Evolutionary conservation across 179 eudicot genomes (phyloP), one percentile per base, ranked within the genome.

Genomic region (Silene coronaria): DNA sequence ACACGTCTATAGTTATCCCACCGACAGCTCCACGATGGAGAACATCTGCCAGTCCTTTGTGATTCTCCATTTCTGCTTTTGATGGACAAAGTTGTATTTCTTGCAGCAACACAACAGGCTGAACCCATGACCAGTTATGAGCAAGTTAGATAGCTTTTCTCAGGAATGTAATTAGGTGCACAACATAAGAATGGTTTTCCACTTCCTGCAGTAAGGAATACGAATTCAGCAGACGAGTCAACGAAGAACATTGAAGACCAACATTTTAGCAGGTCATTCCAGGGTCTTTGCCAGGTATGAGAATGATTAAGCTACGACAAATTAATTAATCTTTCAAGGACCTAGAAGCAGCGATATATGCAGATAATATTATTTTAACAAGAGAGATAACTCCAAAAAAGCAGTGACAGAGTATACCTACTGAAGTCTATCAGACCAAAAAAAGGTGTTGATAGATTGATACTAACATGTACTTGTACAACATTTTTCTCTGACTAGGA

Each of bases 11-110:
- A 79, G 71, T 81, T 87, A 66, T 85, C 87, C 83, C 86, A 80
- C 24, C 77, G 79, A 68, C 80, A 85, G 75, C 89, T 86, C 89
- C 89, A 86, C 45, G 89, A 82, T 65, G 89, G 87, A 64, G 89
- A 86, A 80, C 77, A 72, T 65, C 84, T 73, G 19, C 28, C 77
- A 53, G 75, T 77, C 80, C 86, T 80, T 10, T 73, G 84, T 51
- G 79, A 60, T 68, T 78, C 78, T 67, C 83, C 86, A 59, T 76
- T 80, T 64, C 74, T 61, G 55, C 73, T 81, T 79, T 79, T 73
- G 69, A 42, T 82, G 13, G 86, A 65, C 51, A 71, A 24, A 30
- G 86, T 79, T 58, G 80, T 66, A 70, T 79, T 83, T 57, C 80
- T 80, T 46, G 83, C 84, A 79, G 89, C 81, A 71, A 86, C 86